Evolutionary conservation across 768 basidiomycete species (phyloP).

Genomic region (Dioszegia crocea): DNA sequence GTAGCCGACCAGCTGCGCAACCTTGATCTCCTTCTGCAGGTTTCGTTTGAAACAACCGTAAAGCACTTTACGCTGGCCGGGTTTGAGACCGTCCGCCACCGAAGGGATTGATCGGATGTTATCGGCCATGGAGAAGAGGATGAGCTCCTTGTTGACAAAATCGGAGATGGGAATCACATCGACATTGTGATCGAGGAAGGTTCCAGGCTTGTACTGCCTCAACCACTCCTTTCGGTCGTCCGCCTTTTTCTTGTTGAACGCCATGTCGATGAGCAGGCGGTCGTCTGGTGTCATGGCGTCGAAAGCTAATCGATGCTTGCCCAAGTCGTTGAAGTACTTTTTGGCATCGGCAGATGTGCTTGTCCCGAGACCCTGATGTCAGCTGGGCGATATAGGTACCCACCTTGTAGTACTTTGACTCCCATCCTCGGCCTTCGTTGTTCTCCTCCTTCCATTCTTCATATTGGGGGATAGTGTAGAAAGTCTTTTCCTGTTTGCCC

Average conservation of each 20-base stretch:
- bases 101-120: conserved; percentile 97
- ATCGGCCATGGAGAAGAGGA: conserved; percentile 98
- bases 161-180: conserved; percentile 82
- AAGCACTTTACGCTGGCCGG: conserved; percentile 93
- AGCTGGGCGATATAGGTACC: conserved; percentile 22
- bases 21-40: conserved; percentile 86
- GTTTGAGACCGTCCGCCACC: conserved; percentile 88
- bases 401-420: conserved; percentile 95
- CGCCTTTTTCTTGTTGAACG: conserved; percentile 99
- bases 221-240: conserved; percentile 99
- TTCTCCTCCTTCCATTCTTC: conserved; percentile 84
- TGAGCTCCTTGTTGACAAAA: conserved; percentile 96
- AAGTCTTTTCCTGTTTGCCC: conserved; percentile 70
- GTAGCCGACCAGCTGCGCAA: conserved; percentile 91
- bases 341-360: conserved; percentile 83
- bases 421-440: conserved; percentile 73
- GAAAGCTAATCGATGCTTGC: conserved; percentile 92
- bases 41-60: conserved; percentile 96
- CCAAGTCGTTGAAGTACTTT: conserved; percentile 87
- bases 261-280: conserved; percentile 84
- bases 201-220: conserved; percentile 90
- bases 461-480: conserved; percentile 97
- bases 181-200: conserved; percentile 82
- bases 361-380: conserved; percentile 82
- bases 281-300: conserved; percentile 74